phyloP scores from a whole-genome alignment of 169 alveolate genomes.

The Plasmodium chabaudi region DNA sequence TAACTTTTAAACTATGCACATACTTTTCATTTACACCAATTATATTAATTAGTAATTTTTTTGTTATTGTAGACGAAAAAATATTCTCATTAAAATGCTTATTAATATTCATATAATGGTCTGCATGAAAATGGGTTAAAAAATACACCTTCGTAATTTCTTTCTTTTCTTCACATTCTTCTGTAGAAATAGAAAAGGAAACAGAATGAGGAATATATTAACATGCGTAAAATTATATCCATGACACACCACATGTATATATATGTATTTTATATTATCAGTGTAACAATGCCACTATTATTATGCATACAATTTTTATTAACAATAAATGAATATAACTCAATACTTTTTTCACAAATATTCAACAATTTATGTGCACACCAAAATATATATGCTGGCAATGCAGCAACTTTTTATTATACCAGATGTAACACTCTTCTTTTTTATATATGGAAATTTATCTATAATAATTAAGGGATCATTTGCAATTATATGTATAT shows the following conservation, averaged over 20 bases:
- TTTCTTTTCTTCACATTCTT: constrained; percentile 9
- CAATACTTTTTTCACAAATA: not conserved
- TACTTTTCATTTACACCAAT: constrained; percentile 65
- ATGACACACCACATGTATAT: not conserved
- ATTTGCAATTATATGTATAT: constrained; percentile 54
- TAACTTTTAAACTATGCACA: constrained; percentile 71
- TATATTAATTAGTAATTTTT: constrained; percentile 47
- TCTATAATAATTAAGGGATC: constrained; percentile 62
- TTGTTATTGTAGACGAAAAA: constrained; percentile 52
- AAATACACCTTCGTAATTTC: constrained; percentile 43
- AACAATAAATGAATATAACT: not conserved
- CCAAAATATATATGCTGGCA: not conserved
- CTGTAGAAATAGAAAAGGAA: constrained; percentile 5
- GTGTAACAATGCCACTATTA: too few relatives aligned
- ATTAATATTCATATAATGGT: constrained; percentile 67
- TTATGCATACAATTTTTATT: not conserved
- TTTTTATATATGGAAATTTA: constrained; percentile 71
- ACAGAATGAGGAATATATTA: not conserved
- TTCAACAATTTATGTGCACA: not conserved
- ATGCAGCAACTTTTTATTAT: not conserved
- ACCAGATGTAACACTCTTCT: constrained; percentile 12
- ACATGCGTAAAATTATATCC: not conserved
- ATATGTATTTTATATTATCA: too few relatives aligned
- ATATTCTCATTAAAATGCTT: constrained; percentile 52
- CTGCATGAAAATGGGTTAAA: constrained; percentile 75